These are phyloP conservation scores for Nigrograna mackinnonii DNA, from an alignment of 2,329 filamentous ascomycete genomes.

Conservation along the genomic window DNA sequence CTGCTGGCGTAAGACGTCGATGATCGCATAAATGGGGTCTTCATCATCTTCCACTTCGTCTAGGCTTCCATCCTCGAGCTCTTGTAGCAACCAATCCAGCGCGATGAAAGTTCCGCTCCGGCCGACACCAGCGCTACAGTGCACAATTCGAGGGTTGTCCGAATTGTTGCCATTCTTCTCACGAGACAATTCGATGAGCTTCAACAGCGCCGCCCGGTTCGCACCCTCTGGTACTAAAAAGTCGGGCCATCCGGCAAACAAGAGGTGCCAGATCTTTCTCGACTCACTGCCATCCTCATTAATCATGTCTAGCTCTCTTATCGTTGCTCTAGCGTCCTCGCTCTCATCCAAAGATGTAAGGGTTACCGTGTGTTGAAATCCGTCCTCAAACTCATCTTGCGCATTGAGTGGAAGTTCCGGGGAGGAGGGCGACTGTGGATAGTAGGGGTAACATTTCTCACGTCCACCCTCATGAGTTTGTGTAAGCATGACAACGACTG, in stretches of 20 bases:
- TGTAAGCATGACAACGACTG: constrained; percentile 92
- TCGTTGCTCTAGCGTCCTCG: constrained; percentile 63
- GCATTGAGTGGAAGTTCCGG: constrained; percentile 61
- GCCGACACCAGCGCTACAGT: constrained; percentile 85
- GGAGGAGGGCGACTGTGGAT: constrained; percentile 57
- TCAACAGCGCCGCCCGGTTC: constrained; percentile 69
- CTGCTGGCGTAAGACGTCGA: constrained; percentile 82
- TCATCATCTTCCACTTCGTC: constrained; percentile 49
- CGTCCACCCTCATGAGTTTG: constrained; percentile 77
- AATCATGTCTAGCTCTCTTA: constrained; percentile 69
- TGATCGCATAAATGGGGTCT: constrained; percentile 77
- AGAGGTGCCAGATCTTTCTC: constrained; percentile 77
- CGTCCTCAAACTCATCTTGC: constrained; percentile 66
- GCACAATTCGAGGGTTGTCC: constrained; percentile 71
- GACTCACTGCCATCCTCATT: constrained; percentile 52
- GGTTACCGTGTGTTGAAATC: constrained; percentile 68
- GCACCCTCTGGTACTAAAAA: constrained; percentile 77
- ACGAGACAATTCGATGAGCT: constrained; percentile 69
- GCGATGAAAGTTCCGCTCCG: constrained; percentile 95
- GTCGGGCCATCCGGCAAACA: constrained; percentile 89
- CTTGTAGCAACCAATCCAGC: constrained; percentile 85
- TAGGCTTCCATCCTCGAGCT: constrained; percentile 76
- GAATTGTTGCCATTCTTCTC: constrained; percentile 54
- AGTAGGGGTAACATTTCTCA: constrained; percentile 91
- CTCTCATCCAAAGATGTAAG: constrained; percentile 62